Conservation (phyloP, 2,329 filamentous ascomycete species). For the Cladobotryum protrusum region DNA sequence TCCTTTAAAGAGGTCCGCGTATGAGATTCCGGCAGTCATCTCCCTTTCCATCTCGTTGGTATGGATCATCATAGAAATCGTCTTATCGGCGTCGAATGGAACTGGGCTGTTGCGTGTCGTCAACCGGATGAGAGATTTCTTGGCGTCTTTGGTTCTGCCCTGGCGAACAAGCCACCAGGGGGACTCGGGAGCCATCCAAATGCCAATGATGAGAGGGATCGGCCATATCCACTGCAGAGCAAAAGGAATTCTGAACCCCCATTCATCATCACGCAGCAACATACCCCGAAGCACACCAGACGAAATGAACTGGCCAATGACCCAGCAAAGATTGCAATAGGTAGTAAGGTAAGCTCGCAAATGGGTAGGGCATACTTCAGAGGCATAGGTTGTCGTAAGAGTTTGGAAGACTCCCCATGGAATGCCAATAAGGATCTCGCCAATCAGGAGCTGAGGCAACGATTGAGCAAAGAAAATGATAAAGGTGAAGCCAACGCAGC, state of each 20-base stretch:
- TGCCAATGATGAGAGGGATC: slow-evolving; percentile 36
- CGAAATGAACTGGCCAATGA: slow-evolving; percentile 41
- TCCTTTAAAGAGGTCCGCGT: slow-evolving; percentile 43
- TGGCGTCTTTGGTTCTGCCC: slow-evolving; percentile 33
- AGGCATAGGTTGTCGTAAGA: slow-evolving; percentile 41
- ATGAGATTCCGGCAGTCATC: slow-evolving; percentile 33
- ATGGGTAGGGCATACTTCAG: slow-evolving; percentile 39
- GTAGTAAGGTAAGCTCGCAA: slow-evolving; percentile 44
- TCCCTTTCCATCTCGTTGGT: slow-evolving; percentile 45
- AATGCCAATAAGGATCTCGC: slow-evolving; percentile 41
- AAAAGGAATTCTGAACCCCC: slow-evolving; percentile 43
- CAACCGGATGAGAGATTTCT: slow-evolving; percentile 33
- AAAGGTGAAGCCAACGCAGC: slow-evolving; percentile 39
- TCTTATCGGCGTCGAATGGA: slow-evolving; percentile 35
- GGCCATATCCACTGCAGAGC: slow-evolving; percentile 46
- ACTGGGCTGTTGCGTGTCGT: slow-evolving; percentile 30
- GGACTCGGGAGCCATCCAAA: slow-evolving; percentile 41
- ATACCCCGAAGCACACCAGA: slow-evolving; percentile 38
- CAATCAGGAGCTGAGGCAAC: slow-evolving; percentile 35
- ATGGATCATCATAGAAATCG: slow-evolving; percentile 45
- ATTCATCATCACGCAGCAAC: slow-evolving; percentile 31
- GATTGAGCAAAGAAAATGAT: slow-evolving; percentile 41
- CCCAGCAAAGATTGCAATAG: slow-evolving; percentile 46
- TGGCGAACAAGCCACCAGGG: slow-evolving; percentile 45
- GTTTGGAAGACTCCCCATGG: slow-evolving; percentile 44